Evolutionary conservation across 495 filamentous ascomycete genomes (phyloP).

Genomic region (Neurospora discreta): DNA sequence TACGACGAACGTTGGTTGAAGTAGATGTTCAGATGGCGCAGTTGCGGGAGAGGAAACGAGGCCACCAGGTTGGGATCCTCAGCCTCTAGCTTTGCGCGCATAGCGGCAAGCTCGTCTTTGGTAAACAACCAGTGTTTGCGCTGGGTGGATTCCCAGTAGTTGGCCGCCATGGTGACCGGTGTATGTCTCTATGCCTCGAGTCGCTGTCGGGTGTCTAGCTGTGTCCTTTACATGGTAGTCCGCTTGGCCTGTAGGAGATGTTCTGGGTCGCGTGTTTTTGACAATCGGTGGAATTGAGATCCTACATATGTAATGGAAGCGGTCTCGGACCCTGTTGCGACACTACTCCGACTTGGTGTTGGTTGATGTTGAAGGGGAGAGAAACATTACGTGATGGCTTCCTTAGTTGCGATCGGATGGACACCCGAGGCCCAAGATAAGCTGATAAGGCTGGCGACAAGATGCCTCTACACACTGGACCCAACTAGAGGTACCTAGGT

Average conservation of each 20-base stretch:
- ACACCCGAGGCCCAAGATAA: background rate
- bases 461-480: background rate
- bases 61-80: conserved; percentile 58
- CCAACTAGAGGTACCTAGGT: too few relatives aligned
- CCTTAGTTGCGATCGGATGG: background rate
- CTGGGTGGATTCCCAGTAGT: conserved; percentile 94
- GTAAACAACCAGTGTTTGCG: conserved; percentile 83
- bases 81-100: conserved; percentile 61
- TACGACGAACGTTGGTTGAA: conserved; percentile 71
- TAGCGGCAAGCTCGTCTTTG: conserved; percentile 59
- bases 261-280: background rate
- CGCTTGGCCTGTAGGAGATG: background rate
- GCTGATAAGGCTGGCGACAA: background rate
- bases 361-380: background rate
- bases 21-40: conserved; percentile 77
- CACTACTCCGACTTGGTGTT: background rate
- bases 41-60: conserved; percentile 71
- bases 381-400: background rate
- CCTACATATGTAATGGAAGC: background rate
- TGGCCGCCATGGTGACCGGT: conserved; percentile 66
- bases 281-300: background rate
- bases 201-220: background rate
- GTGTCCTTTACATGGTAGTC: background rate
- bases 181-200: background rate
- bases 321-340: background rate